Base-by-base conservation (phyloP, 805 yeast species). In the Pichia scutulata region DNA sequence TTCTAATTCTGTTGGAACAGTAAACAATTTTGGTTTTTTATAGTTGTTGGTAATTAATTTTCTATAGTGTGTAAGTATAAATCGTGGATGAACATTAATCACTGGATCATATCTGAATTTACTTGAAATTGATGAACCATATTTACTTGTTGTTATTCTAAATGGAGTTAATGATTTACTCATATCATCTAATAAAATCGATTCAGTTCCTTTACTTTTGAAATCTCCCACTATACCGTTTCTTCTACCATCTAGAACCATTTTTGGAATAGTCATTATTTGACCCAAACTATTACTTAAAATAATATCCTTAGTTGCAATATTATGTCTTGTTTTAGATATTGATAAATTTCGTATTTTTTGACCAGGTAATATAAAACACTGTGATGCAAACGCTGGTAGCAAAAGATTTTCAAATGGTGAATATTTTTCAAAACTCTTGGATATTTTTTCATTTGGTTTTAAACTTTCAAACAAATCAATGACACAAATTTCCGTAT, bases 391-490 rank as follows among this genome's bases (percentile, higher is more conserved):
- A n/a, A 75, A 71, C 25, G 72, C 75, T 1, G 84, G 93, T 50
- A 54, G 69, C 28, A 57, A 58, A 24, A 63, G 59, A 48, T 37
- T 23, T 2, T 48, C 36, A 14, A 57, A 54, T 12, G 60, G 44
- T 7, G 51, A 54, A 14, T 70, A 57, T 12, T 22, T 58, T 47
- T 40, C 28, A 1, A 43, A 4, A 13, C 24, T 41, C 12, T 46
- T 40, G 0, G 36, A n/a, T 48, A 63, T 50, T 57, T 78, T 72
- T 51, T 63, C 61, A 62, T 85, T 75, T 22, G 86, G 79, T 4
- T 60, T 64, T 14, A 71, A 60, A 1, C 89, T 81, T 59, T 88
- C 95, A 65, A 80, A 93, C 39, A 93, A 65, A 63, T 93, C 97
- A 58, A 88, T 70, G 4, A 86, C 89, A 16, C 75, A 80, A 14